These are phyloP conservation scores for Dalechampia spathulata DNA, from an alignment of 441 rosid species.

Conservation along the genomic window DNA sequence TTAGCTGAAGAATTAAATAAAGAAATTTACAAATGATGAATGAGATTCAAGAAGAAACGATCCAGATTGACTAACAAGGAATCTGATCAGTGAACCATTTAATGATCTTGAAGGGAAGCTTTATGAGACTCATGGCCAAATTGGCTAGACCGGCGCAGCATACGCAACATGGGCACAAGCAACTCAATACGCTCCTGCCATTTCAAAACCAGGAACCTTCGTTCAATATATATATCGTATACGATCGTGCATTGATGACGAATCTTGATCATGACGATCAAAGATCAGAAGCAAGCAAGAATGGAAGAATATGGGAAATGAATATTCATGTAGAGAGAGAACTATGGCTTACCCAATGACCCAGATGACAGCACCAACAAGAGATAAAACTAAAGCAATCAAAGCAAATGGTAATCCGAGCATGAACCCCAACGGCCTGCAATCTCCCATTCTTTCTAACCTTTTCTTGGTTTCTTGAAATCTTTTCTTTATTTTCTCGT, in stretches of 20 bases:
- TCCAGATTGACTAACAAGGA: slow-evolving; percentile 74
- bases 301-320: neutral
- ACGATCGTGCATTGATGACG: too few relatives aligned
- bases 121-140: slow-evolving; percentile 49
- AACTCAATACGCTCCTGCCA: slow-evolving; percentile 62
- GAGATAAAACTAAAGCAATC: slow-evolving; percentile 49
- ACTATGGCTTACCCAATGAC: slow-evolving; percentile 49
- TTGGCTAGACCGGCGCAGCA: slow-evolving; percentile 65
- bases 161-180: slow-evolving; percentile 78
- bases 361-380: slow-evolving; percentile 72
- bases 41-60: too few relatives aligned
- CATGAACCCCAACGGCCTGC: slow-evolving; percentile 79
- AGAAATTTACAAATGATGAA: too few relatives aligned
- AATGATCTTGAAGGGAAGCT: slow-evolving; percentile 62
- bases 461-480: too few relatives aligned
- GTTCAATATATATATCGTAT: too few relatives aligned
- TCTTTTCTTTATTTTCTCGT: neutral
- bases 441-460: slow-evolving; percentile 54
- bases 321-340: neutral
- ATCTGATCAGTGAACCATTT: slow-evolving; percentile 66
- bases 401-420: slow-evolving; percentile 77
- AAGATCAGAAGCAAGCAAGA: neutral
- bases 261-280: too few relatives aligned
- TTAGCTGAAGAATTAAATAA: too few relatives aligned
- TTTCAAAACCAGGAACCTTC: neutral